Evolutionary conservation across 108 stramenopile genomes (phyloP).

Genomic region (Pinguiococcus pyrenoidosus): DNA sequence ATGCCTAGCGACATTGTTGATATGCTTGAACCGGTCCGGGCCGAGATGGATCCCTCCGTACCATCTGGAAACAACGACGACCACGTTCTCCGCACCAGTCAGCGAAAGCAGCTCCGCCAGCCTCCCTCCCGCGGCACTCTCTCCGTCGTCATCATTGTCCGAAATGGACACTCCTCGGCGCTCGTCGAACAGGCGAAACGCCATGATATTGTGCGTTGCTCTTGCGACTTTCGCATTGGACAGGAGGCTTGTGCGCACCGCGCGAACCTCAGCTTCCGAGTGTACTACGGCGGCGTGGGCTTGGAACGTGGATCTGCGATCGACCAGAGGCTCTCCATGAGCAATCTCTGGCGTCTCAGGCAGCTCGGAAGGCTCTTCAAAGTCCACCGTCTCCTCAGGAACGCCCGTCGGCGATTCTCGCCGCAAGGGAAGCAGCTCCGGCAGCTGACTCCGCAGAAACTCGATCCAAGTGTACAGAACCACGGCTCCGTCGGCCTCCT

Average conservation of each 20-base stretch:
- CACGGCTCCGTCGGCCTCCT: slow-evolving; percentile 31
- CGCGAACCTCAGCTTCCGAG: slow-evolving; percentile 47
- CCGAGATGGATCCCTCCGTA: slow-evolving; percentile 62
- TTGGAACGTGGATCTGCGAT: slow-evolving; percentile 46
- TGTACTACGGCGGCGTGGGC: slow-evolving; percentile 44
- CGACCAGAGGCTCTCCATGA: slow-evolving; percentile 23
- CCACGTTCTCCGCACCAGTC: slow-evolving; percentile 49
- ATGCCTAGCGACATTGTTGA: slow-evolving; percentile 38
- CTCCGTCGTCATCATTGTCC: slow-evolving; percentile 88
- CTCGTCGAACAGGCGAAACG: slow-evolving; percentile 53
- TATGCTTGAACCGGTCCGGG: slow-evolving; percentile 65
- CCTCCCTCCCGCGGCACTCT: slow-evolving; percentile 61
- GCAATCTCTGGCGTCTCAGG: slow-evolving; percentile 33
- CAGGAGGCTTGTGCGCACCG: slow-evolving; percentile 40
- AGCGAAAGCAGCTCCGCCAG: slow-evolving; percentile 60
- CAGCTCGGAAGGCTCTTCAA: slow-evolving; percentile 28
- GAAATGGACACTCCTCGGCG: not conserved
- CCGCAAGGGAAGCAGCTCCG: not conserved
- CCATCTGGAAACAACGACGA: slow-evolving; percentile 76
- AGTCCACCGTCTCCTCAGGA: not conserved
- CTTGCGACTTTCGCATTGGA: slow-evolving; percentile 46
- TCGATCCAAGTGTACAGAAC: slow-evolving; percentile 52
- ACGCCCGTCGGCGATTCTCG: not conserved
- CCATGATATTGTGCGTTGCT: slow-evolving; percentile 71
- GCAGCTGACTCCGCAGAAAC: slow-evolving; percentile 26